Percentiles rank a stretch among this genome's conserved stretches.
phyloP scores from a whole-genome alignment of 495 filamentous ascomycete species.

The Jackrogersella minutella region DNA sequence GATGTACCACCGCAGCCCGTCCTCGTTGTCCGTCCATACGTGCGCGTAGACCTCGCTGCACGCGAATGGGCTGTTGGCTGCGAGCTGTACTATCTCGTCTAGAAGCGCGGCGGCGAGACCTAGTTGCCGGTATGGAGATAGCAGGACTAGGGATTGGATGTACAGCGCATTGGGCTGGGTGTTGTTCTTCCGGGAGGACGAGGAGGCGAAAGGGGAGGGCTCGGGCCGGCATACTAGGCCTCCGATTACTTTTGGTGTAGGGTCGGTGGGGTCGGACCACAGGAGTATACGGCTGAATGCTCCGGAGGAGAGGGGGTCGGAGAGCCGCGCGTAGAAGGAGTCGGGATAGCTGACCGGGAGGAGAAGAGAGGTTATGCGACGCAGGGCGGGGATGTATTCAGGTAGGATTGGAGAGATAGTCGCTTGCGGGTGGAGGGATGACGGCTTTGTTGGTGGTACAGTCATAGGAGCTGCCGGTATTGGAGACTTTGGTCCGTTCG shows the following conservation, averaged over 20 bases:
- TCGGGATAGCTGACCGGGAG: constrained; percentile 89
- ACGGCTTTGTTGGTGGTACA: constrained; percentile 39
- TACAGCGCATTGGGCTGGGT: constrained; percentile 67
- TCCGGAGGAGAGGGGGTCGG: constrained; percentile 70
- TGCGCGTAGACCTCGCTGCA: constrained; percentile 73
- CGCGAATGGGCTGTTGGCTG: constrained; percentile 44
- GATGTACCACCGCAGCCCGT: constrained; percentile 85
- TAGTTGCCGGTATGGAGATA: constrained; percentile 80
- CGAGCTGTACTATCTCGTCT: constrained; percentile 59
- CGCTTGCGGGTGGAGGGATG: constrained; percentile 54
- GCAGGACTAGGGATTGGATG: constrained; percentile 83
- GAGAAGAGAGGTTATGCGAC: constrained; percentile 81
- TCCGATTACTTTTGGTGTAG: constrained; percentile 71
- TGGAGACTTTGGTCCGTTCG: constrained; percentile 9
- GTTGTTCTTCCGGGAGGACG: constrained; percentile 25
- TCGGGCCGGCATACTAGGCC: constrained; percentile 87
- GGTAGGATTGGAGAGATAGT: constrained; percentile 67
- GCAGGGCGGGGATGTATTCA: constrained; percentile 74
- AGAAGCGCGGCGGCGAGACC: constrained; percentile 83
- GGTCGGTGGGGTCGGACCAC: constrained; percentile 49
- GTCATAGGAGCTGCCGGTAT: constrained; percentile 52
- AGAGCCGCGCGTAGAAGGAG: constrained; percentile 81
- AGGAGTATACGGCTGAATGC: constrained; percentile 81
- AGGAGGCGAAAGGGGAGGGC: constrained; percentile 46
- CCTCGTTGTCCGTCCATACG: constrained; percentile 92